A percentile compares a stretch with the other conserved stretches of the same genome.
These are phyloP conservation scores for Phlebiopsis flavidoalba DNA, from an alignment of 768 basidiomycete genomes.

Conservation along the genomic window DNA sequence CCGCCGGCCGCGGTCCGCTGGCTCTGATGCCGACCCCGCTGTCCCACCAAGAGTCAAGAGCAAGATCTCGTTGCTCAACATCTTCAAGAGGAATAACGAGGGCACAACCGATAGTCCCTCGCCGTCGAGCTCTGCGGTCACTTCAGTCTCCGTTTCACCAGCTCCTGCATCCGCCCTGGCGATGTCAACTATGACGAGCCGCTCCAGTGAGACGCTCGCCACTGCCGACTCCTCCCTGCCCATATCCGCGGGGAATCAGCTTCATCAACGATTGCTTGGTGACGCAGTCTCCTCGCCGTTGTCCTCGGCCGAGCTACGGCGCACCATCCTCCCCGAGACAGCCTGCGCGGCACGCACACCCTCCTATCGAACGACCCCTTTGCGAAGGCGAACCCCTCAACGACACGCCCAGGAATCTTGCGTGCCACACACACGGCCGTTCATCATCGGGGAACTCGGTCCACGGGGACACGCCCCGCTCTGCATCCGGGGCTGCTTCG, in stretches of 20 bases:
- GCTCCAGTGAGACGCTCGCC: conserved; percentile 7
- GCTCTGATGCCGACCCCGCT: conserved; percentile 53
- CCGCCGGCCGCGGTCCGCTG: conserved; percentile 68
- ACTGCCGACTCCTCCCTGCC: conserved; percentile 3
- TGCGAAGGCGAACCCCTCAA: conserved; percentile 22
- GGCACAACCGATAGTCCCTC: conserved; percentile 21
- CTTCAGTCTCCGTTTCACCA: conserved; percentile 18
- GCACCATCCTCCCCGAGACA: conserved; percentile 18
- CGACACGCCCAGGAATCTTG: conserved; percentile 31
- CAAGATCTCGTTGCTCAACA: conserved; percentile 69
- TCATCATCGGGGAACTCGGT: conserved; percentile 31
- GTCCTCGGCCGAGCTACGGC: conserved; percentile 17
- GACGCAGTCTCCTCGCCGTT: conserved; percentile 8
- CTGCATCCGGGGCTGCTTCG: conserved; percentile 5
- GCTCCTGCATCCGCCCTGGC: conserved; percentile 14
- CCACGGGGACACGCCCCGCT: neutral
- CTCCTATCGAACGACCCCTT: neutral
- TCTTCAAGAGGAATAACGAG: conserved; percentile 60
- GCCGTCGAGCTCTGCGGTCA: conserved; percentile 17
- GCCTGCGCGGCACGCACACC: conserved; percentile 10
- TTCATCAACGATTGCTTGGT: conserved; percentile 17
- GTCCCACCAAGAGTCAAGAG: conserved; percentile 44
- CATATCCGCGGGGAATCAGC: neutral
- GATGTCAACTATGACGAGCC: conserved; percentile 10
- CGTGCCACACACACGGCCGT: conserved; percentile 32